phyloP scores from a whole-genome alignment of 306 rosid species.

The Cicer arietinum region DNA sequence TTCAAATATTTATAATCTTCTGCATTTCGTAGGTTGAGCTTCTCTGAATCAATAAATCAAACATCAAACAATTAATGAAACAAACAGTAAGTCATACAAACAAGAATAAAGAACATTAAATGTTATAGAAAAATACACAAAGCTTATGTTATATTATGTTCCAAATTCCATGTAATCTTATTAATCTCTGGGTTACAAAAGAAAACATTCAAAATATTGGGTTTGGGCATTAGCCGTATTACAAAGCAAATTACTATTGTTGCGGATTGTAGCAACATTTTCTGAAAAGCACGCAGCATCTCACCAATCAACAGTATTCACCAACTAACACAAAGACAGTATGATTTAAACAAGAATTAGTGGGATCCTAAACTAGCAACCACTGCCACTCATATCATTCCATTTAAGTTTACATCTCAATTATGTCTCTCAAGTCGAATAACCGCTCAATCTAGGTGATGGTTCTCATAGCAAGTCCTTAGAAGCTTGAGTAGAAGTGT shows the following conservation, averaged over 20 bases:
- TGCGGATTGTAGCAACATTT: background rate
- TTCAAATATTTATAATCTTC: constrained; percentile 78
- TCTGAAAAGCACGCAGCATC: background rate
- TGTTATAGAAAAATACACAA: constrained; percentile 11
- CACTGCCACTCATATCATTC: constrained; percentile 1
- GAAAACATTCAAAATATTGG: background rate
- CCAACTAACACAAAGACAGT: background rate
- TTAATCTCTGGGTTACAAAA: background rate
- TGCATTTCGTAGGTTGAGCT: constrained; percentile 67
- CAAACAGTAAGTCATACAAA: constrained; percentile 17
- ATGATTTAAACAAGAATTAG: background rate
- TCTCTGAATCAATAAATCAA: constrained; percentile 57
- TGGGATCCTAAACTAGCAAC: background rate
- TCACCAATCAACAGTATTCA: background rate
- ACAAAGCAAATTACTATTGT: background rate
- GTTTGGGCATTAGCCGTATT: background rate
- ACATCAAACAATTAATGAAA: constrained; percentile 36
- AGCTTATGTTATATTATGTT: constrained; percentile 17
- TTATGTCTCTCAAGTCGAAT: background rate
- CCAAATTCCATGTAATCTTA: constrained; percentile 18
- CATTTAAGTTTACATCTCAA: background rate
- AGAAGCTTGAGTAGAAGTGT: background rate
- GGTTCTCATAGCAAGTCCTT: background rate
- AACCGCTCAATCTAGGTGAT: background rate
- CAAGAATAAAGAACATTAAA: constrained; percentile 14